Conservation (phyloP, 2,329 filamentous ascomycete species). For the Plenodomus biglobosus region DNA sequence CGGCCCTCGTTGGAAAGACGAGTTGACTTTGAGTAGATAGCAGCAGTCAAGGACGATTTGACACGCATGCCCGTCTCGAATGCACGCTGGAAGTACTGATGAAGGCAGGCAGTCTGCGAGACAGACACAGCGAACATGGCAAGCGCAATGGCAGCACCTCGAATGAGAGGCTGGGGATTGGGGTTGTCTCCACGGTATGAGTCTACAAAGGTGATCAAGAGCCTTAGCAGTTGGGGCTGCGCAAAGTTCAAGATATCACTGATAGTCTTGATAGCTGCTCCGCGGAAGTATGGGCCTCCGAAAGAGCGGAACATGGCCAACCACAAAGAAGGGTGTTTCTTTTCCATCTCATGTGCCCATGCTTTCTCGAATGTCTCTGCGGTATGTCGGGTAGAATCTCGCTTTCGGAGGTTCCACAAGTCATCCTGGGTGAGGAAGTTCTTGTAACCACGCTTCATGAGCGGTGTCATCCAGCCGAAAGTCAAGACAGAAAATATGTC, state of each 20-base stretch:
- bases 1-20: conserved; percentile 91
- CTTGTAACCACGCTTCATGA: conserved; percentile 95
- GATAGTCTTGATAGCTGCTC: conserved; percentile 81
- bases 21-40: conserved; percentile 91
- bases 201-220: conserved; percentile 79
- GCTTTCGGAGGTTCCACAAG: conserved; percentile 83
- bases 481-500: conserved; percentile 91
- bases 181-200: conserved; percentile 69
- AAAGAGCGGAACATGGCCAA: conserved; percentile 81
- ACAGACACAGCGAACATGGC: conserved; percentile 90
- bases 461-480: conserved; percentile 97
- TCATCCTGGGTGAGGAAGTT: conserved; percentile 92
- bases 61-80: conserved; percentile 97
- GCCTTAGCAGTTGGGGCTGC: conserved; percentile 85
- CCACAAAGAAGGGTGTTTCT: conserved; percentile 80
- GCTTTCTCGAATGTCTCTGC: conserved; percentile 68
- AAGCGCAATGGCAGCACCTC: conserved; percentile 83
- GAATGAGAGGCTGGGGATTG: conserved; percentile 72
- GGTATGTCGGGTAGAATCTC: conserved; percentile 77
- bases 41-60: conserved; percentile 83
- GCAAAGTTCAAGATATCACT: conserved; percentile 85
- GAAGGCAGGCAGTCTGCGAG: conserved; percentile 83
- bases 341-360: conserved; percentile 74
- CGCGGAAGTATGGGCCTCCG: conserved; percentile 78
- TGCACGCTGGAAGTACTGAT: conserved; percentile 95